Evolutionary conservation across 805 yeast genomes (phyloP), one percentile per base, ranked within the genome.

Genomic region (Lipomyces anomalus): DNA sequence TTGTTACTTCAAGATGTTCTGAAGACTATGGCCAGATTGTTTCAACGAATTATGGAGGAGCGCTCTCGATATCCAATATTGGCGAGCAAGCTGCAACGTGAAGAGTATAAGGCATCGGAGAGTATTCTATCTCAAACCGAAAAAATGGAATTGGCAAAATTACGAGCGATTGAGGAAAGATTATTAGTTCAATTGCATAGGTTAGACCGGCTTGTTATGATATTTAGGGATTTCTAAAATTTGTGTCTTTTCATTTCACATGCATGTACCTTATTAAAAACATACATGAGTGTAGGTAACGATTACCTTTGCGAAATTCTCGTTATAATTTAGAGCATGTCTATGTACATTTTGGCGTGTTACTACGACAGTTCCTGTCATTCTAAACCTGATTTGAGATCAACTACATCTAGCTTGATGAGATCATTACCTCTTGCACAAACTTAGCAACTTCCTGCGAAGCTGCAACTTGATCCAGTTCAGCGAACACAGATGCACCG

Each of bases 81-180:
- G 46, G 67, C 89, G 44, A 80, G 80, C 23, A 90, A 90, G 64
- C 80, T 89, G 46, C 82, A 82, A 52, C 76, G 98, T 66, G 95
- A 84, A 50, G 97, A 92, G 16, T 79, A 77, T 58, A 95, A 92
- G 1, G 76, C 76, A 53, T 95, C 86, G 61, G 76, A 75, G 24
- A 87, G 82, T 56, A 72, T 84, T 49, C 66, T 92, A 39, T 68
- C 88, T 33, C 80, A 82, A 18, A 75, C 80, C 39, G 98, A 90
- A 64, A 68, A 84, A 53, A 74, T 78, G 46, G 90, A 85, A 53
- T 68, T 88, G 55, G 76, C 77, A 45, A 69, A 70, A 52, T 73
- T 84, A 51, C 33, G 55, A 16, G 38, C 34, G n/a, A 43, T 47
- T 6, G 72, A 69, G 53, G 64, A 59, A 36, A 55, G 49, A 36